Percentiles rank a stretch among this genome's conserved stretches.
phyloP scores from a whole-genome alignment of 345 rosid genomes.

The Salix koriyanagi region DNA sequence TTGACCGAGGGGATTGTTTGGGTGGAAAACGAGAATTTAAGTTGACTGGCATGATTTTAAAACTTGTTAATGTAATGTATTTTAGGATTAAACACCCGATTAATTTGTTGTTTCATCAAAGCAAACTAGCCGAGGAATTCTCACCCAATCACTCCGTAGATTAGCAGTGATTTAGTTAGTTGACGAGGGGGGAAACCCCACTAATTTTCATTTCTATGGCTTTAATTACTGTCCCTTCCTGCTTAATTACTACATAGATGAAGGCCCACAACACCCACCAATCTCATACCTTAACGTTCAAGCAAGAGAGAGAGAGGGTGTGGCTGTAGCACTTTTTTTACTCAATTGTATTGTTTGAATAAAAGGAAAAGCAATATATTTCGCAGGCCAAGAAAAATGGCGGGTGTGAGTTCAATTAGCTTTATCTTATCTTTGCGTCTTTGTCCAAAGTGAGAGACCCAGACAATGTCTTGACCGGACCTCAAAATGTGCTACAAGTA shows the following conservation, averaged over 20 bases:
- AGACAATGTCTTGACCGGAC: background rate
- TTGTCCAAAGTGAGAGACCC: slow-evolving; percentile 17
- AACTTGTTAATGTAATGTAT: background rate
- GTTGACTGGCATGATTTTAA: background rate
- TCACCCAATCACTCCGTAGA: background rate
- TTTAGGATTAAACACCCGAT: background rate
- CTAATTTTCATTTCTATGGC: background rate
- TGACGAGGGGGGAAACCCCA: background rate
- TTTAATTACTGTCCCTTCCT: background rate
- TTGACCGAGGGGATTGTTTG: background rate
- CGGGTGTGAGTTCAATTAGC: slow-evolving; percentile 4
- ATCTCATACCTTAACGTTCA: slow-evolving; percentile 15
- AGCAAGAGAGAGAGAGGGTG: slow-evolving; percentile 9
- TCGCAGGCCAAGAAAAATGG: slow-evolving; percentile 21
- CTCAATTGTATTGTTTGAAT: slow-evolving; percentile 10
- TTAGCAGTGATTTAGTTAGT: background rate
- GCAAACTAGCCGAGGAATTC: background rate
- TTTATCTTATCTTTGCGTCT: slow-evolving; percentile 4
- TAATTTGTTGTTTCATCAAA: background rate
- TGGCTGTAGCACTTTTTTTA: slow-evolving; percentile 16
- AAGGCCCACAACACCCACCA: slow-evolving; percentile 27
- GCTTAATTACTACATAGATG: background rate
- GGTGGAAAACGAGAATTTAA: background rate
- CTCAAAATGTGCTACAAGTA: slow-evolving; percentile 8
- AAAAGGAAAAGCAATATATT: slow-evolving; percentile 25